A percentile compares a stretch with the other conserved stretches of the same genome.
Evolutionary conservation across 2,329 filamentous ascomycete species (phyloP).

Genomic region (Cadophora sp.): DNA sequence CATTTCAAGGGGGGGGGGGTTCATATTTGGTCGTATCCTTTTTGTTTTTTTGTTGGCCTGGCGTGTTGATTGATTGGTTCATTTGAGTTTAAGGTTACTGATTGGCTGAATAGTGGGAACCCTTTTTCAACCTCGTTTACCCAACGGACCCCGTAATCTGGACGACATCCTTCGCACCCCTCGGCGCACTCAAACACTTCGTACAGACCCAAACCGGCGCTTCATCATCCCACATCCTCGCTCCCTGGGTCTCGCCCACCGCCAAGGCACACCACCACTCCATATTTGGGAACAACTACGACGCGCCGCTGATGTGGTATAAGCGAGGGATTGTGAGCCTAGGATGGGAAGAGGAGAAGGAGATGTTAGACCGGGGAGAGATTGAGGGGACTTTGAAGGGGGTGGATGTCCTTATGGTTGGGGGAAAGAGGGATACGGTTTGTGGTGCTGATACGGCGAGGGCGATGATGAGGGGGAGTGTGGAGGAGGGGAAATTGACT

Average conservation of each 20-base stretch:
- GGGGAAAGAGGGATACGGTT: slow-evolving; percentile 29
- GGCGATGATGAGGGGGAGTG: slow-evolving; percentile 16
- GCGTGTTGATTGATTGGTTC: no score
- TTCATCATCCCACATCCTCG: slow-evolving; percentile 6
- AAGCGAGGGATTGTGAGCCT: slow-evolving; percentile 26
- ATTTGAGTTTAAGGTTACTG: no score
- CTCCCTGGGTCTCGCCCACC: slow-evolving; percentile 21
- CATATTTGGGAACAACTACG: slow-evolving; percentile 28
- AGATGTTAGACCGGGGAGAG: slow-evolving; percentile 23
- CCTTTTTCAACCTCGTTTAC: slow-evolving; percentile 32
- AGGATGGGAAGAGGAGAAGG: slow-evolving; percentile 29
- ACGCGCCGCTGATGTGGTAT: slow-evolving; percentile 31
- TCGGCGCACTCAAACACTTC: slow-evolving; percentile 25
- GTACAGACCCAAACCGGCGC: slow-evolving; percentile 7
- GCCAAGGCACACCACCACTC: slow-evolving; percentile 26
- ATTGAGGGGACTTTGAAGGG: slow-evolving; percentile 19
- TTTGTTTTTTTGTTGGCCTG: no score
- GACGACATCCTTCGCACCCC: slow-evolving; percentile 23
- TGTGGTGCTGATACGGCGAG: slow-evolving; percentile 24
- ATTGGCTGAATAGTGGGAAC: slow-evolving; percentile 22
- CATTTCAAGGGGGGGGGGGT: no score
- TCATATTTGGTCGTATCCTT: no score
- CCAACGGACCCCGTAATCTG: slow-evolving; percentile 13
- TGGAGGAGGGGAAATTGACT: slow-evolving; percentile 21
- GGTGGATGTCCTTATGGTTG: slow-evolving; percentile 32